These are phyloP conservation scores for Linum trigynum DNA, from an alignment of 345 rosid genomes.

Conservation along the genomic window DNA sequence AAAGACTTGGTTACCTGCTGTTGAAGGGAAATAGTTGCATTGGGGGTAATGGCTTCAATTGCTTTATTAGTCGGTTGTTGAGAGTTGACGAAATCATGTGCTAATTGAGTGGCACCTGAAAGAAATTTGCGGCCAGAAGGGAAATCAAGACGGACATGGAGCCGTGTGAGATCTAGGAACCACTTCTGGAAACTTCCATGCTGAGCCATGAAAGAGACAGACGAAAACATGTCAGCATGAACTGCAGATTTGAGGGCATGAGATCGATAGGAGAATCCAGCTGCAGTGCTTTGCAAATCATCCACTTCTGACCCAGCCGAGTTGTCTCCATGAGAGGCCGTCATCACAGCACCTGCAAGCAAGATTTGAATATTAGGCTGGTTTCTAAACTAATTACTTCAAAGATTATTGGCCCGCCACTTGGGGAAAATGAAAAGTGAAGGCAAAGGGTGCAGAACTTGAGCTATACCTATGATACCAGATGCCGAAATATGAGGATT, in stretches of 20 bases:
- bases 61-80: conserved; percentile 47
- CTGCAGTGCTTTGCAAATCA: conserved; percentile 21
- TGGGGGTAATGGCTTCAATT: conserved; percentile 55
- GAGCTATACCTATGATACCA: conserved; percentile 57
- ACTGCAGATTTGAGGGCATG: conserved; percentile 49
- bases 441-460: not conserved
- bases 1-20: conserved; percentile 59
- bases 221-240: conserved; percentile 63
- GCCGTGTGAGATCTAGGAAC: conserved; percentile 70
- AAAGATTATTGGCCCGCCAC: not conserved
- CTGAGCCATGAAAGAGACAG: conserved; percentile 69
- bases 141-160: conserved; percentile 60
- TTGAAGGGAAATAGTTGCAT: conserved; percentile 58
- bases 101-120: conserved; percentile 46
- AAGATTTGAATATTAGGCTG: conserved; percentile 3
- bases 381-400: not conserved
- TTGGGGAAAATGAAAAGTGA: not conserved
- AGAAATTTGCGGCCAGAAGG: conserved; percentile 70
- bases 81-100: conserved; percentile 55
- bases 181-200: conserved; percentile 72
- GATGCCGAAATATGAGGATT: conserved; percentile 71
- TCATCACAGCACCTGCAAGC: conserved; percentile 54
- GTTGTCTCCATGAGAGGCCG: conserved; percentile 54
- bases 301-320: conserved; percentile 33
- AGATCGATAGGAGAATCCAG: conserved; percentile 36